Evolutionary conservation across 1,139 yeast genomes (phyloP).

Genomic region (Nakaseomyces nivariensis): DNA sequence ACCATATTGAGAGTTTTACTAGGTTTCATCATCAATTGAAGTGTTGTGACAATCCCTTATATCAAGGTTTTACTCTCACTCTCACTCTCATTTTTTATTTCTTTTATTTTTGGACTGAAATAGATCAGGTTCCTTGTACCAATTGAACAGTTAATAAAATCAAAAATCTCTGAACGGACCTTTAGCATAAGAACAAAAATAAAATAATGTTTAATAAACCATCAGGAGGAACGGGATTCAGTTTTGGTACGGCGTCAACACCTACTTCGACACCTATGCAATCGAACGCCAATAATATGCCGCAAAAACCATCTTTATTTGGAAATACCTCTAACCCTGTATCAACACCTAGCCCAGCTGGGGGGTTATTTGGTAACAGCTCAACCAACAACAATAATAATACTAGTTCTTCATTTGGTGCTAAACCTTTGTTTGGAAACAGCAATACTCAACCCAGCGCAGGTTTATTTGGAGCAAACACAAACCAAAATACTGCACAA

Average conservation of each 20-base stretch:
- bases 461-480: neutral
- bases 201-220: slow-evolving; percentile 21
- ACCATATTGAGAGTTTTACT: too few species aligned
- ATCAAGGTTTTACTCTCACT: too few species aligned
- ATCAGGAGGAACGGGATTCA: slow-evolving; percentile 15
- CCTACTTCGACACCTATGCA: slow-evolving; percentile 28
- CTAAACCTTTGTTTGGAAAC: slow-evolving; percentile 26
- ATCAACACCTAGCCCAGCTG: slow-evolving; percentile 25
- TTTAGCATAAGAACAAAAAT: neutral
- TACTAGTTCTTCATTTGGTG: neutral
- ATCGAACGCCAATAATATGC: slow-evolving; percentile 16
- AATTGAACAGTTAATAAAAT: too few species aligned
- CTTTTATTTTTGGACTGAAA: too few species aligned
- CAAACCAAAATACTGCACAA: neutral
- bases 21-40: too few species aligned
- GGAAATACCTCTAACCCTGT: slow-evolving; percentile 14
- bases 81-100: too few species aligned
- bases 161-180: too few species aligned
- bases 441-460: slow-evolving; percentile 3
- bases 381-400: slow-evolving; percentile 4
- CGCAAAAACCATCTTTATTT: slow-evolving; percentile 21
- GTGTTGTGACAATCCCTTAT: too few species aligned
- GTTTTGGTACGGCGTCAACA: slow-evolving; percentile 25
- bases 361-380: slow-evolving; percentile 28
- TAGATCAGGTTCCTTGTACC: too few species aligned